A percentile compares a stretch with the other conserved stretches of the same genome.
Conservation (phyloP, 2,329 filamentous ascomycete species). For the Ophiostoma pallidulum region DNA sequence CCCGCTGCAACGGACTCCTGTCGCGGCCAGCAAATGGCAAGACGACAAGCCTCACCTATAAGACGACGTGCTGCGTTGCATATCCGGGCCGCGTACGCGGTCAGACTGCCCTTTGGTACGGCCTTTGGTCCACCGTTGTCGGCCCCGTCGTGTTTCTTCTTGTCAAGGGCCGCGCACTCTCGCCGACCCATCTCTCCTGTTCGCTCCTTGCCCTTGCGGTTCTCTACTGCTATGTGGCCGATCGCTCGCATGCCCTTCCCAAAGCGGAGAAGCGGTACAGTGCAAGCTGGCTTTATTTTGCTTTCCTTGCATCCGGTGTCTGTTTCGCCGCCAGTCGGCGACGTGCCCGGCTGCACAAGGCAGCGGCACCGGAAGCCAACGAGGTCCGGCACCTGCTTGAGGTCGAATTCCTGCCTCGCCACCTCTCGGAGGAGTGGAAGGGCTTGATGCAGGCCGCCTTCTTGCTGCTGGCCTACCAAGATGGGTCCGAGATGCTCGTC, state of each 20-base stretch:
- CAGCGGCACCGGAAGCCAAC: neutral
- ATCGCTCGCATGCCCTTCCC: conserved; percentile 43
- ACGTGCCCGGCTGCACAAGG: neutral
- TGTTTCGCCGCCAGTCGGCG: neutral
- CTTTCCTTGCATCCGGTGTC: conserved; percentile 15
- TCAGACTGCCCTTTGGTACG: conserved; percentile 22
- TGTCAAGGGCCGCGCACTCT: neutral
- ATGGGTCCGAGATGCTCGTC: conserved; percentile 38
- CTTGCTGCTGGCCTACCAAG: conserved; percentile 44
- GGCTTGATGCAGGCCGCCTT: conserved; percentile 53
- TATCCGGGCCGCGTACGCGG: conserved; percentile 29
- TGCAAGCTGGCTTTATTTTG: conserved; percentile 19
- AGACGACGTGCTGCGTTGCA: conserved; percentile 43
- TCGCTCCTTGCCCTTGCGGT: conserved; percentile 1
- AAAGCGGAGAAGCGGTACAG: conserved; percentile 35
- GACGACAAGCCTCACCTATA: conserved; percentile 24
- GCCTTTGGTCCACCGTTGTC: neutral
- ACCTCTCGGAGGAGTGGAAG: conserved; percentile 56
- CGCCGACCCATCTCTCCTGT: neutral
- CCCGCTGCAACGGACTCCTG: conserved; percentile 42
- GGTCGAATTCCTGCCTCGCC: conserved; percentile 38
- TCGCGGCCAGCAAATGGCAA: conserved; percentile 22
- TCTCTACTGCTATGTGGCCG: conserved; percentile 41
- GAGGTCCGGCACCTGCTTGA: conserved; percentile 15
- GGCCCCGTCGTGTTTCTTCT: neutral